Conservation (phyloP, 176 grass and related monocot genomes). For the Themeda triandra region DNA sequence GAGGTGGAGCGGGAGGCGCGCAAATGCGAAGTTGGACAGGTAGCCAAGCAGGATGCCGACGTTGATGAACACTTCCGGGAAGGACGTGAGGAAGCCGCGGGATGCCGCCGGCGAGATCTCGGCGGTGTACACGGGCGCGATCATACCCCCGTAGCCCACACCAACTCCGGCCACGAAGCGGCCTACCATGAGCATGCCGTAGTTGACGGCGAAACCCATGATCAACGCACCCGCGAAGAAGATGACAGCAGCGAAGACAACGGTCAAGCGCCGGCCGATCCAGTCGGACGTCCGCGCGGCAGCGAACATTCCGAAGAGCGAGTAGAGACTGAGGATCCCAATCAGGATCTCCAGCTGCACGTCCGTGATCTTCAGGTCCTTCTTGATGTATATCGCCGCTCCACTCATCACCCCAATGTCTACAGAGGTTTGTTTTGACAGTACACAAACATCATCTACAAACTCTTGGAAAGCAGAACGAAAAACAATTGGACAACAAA, state of each 20-base stretch:
- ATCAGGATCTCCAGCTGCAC: slow-evolving; percentile 54
- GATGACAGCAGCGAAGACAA: slow-evolving; percentile 65
- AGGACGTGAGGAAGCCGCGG: slow-evolving; percentile 75
- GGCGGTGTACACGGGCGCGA: slow-evolving; percentile 78
- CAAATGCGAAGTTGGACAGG: slow-evolving; percentile 72
- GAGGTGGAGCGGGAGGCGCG: slow-evolving; percentile 33
- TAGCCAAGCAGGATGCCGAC: slow-evolving; percentile 79
- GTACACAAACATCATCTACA: not conserved
- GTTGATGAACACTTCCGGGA: slow-evolving; percentile 91
- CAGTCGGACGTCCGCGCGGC: slow-evolving; percentile 65
- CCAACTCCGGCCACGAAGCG: slow-evolving; percentile 79
- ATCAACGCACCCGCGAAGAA: slow-evolving; percentile 68
- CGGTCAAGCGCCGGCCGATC: slow-evolving; percentile 72
- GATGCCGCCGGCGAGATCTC: slow-evolving; percentile 69
- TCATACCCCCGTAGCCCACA: slow-evolving; percentile 74
- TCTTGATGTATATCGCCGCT: slow-evolving; percentile 60
- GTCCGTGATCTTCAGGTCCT: slow-evolving; percentile 52
- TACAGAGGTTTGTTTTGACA: not conserved
- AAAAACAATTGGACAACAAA: not conserved
- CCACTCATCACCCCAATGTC: slow-evolving; percentile 92
- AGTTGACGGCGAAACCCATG: slow-evolving; percentile 74
- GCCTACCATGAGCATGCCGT: slow-evolving; percentile 68
- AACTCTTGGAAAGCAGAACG: not conserved
- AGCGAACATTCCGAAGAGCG: slow-evolving; percentile 62
- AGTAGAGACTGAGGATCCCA: slow-evolving; percentile 72